Evolutionary conservation across 371 early-diverging fungal genomes (phyloP).

Genomic region (Syncephalis fuscata): DNA sequence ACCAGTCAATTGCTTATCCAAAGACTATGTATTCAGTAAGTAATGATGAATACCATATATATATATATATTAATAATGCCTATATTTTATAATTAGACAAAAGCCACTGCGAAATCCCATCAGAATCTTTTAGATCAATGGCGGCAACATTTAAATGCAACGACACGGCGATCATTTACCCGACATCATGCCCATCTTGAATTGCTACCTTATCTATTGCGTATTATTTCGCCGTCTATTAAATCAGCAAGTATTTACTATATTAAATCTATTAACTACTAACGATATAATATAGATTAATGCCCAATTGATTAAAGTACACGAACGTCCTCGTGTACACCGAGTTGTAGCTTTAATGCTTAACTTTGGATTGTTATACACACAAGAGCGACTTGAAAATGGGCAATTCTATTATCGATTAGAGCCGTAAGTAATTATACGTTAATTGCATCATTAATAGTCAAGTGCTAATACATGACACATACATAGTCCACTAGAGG

Average conservation of each 20-base stretch:
- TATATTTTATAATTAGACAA: slow-evolving; percentile 18
- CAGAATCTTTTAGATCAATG: slow-evolving; percentile 35
- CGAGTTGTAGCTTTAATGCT: slow-evolving; percentile 56
- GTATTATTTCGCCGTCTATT: slow-evolving; percentile 62
- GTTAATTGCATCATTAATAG: slow-evolving; percentile 1
- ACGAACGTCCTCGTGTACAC: slow-evolving; percentile 35
- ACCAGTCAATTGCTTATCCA: slow-evolving; percentile 64
- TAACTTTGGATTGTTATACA: slow-evolving; percentile 50
- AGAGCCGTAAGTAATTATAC: slow-evolving; percentile 55
- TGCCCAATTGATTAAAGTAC: slow-evolving; percentile 49
- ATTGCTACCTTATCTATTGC: slow-evolving; percentile 42
- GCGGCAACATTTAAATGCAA: slow-evolving; percentile 25
- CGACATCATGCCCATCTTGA: slow-evolving; percentile 28
- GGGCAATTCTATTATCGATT: slow-evolving; percentile 47
- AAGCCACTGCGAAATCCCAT: slow-evolving; percentile 27
- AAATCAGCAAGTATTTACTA: slow-evolving; percentile 30
- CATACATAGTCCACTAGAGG: slow-evolving; percentile 11
- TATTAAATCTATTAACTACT: background rate
- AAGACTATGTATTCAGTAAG: slow-evolving; percentile 52
- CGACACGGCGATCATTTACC: slow-evolving; percentile 24
- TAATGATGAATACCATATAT: background rate
- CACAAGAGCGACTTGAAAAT: slow-evolving; percentile 47
- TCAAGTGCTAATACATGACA: background rate
- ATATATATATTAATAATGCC: no score
- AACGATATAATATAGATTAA: slow-evolving; percentile 25